Evolutionary conservation across 108 stramenopile genomes (phyloP).

Genomic region (Nannochloropsis gaditana): DNA sequence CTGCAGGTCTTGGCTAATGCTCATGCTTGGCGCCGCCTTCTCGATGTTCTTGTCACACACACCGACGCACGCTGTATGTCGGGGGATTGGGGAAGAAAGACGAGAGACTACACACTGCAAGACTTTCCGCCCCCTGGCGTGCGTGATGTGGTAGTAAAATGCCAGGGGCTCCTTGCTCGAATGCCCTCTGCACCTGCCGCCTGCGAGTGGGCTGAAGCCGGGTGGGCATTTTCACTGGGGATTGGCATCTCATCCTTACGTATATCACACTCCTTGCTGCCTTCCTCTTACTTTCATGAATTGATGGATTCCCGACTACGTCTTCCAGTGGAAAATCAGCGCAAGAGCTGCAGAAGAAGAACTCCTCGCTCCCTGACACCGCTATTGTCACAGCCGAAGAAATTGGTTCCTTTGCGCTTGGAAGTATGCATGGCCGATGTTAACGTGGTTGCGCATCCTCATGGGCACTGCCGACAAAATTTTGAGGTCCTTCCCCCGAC

Average conservation of each 20-base stretch:
- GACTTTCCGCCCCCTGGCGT: neutral
- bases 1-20: neutral
- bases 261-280: neutral
- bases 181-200: neutral
- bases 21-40: neutral
- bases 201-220: neutral
- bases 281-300: neutral
- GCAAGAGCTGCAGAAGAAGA: too few relatives aligned
- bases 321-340: too few relatives aligned
- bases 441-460: neutral
- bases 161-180: neutral
- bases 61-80: neutral
- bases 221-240: neutral
- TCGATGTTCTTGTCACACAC: neutral
- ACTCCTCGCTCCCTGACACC: too few relatives aligned
- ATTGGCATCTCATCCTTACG: neutral
- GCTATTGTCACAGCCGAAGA: neutral
- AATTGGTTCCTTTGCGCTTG: neutral
- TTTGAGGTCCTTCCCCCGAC: neutral
- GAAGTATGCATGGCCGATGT: neutral
- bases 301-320: neutral
- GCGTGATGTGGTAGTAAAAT: neutral
- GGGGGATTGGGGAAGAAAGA: neutral
- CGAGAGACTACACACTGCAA: neutral
- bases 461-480: neutral